Percentiles rank a stretch among this genome's conserved stretches.
These are phyloP conservation scores for Silene noctiflora DNA, from an alignment of 179 eudicot species.

Conservation along the genomic window DNA sequence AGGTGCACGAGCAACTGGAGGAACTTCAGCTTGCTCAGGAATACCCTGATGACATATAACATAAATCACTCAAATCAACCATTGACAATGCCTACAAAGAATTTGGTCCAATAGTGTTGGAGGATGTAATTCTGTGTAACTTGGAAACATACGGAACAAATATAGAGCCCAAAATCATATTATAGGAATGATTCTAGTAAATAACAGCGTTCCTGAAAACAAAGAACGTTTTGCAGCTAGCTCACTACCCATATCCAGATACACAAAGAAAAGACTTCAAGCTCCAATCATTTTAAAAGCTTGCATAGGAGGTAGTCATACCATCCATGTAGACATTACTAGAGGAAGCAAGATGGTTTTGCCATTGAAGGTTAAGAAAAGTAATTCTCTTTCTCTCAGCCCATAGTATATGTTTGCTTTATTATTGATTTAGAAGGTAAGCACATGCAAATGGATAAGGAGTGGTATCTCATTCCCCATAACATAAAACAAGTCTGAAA, in stretches of 20 bases:
- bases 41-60: conserved; percentile 52
- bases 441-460: neutral
- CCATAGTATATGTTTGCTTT: too few species aligned
- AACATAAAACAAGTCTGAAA: neutral
- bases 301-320: neutral
- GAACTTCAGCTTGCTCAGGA: conserved; percentile 79
- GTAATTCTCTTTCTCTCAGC: too few species aligned
- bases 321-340: neutral
- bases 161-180: neutral
- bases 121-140: neutral
- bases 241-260: neutral
- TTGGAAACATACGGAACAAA: neutral
- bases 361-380: neutral
- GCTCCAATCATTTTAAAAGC: neutral
- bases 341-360: neutral
- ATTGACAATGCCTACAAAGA: neutral
- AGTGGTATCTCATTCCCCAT: neutral
- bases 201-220: neutral
- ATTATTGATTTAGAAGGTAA: neutral
- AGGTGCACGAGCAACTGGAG: conserved; percentile 63
- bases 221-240: neutral
- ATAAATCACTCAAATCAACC: neutral
- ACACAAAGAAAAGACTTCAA: neutral
- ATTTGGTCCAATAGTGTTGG: neutral
- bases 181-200: too few species aligned